phyloP scores from a whole-genome alignment of 371 early-diverging fungal genomes.

The Mortierella sp. region DNA sequence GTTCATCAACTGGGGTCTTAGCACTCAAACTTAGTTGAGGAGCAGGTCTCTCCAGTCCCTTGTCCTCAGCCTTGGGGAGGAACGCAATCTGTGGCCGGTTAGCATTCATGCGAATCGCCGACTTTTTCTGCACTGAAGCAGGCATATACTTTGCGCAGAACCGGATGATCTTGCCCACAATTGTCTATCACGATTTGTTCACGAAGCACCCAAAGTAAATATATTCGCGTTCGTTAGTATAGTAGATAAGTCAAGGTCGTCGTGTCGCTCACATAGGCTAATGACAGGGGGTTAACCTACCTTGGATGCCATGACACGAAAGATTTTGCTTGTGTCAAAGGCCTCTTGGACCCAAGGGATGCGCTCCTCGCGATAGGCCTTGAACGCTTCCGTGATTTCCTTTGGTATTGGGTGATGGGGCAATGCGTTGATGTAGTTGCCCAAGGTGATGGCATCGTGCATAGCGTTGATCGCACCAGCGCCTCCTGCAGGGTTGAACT shows the following conservation, averaged over 20 bases:
- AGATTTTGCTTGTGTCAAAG: not conserved
- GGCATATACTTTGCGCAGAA: not conserved
- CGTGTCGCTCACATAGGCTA: too few species aligned
- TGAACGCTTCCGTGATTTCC: not conserved
- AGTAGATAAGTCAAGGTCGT: too few species aligned
- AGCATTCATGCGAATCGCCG: not conserved
- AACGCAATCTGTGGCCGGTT: not conserved
- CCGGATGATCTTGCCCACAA: not conserved
- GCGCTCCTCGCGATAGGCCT: not conserved
- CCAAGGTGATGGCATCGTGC: not conserved
- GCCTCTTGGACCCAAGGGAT: slow-evolving; percentile 1
- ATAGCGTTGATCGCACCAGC: not conserved
- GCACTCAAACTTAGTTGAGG: not conserved
- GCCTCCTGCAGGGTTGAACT: slow-evolving; percentile 5
- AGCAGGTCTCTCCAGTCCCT: not conserved
- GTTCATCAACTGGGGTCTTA: not conserved
- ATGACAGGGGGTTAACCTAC: not conserved
- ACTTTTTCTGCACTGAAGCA: not conserved
- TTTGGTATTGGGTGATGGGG: not conserved
- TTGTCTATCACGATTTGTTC: not conserved
- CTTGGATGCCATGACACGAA: not conserved
- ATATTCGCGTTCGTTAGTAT: too few species aligned
- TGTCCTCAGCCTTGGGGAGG: not conserved
- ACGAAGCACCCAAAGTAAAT: not conserved
- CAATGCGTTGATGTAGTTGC: not conserved